A percentile compares a stretch with the other conserved stretches of the same genome.
phyloP scores from a whole-genome alignment of 78 protist genomes.

The Dictyostelium purpureum region DNA sequence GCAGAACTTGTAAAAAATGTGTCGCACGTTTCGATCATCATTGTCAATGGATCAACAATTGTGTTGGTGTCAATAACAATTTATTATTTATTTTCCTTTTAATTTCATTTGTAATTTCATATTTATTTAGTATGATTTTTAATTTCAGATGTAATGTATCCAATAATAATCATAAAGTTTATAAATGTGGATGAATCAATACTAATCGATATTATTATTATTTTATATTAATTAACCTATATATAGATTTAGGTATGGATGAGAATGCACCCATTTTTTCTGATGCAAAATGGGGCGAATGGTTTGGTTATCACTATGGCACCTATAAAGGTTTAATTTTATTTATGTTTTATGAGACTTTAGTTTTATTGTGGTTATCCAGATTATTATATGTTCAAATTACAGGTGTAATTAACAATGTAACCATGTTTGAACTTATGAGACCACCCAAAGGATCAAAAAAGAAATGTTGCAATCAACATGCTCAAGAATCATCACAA shows the following conservation, averaged over 20 bases:
- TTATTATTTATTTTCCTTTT: conserved; percentile 43
- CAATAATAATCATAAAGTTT: neutral
- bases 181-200: too few relatives aligned
- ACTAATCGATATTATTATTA: neutral
- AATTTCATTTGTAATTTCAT: neutral
- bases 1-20: conserved; percentile 80
- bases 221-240: neutral
- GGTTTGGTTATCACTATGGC: conserved; percentile 2
- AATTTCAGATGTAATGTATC: conserved; percentile 24
- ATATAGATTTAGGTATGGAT: neutral
- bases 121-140: conserved; percentile 24
- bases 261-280: conserved; percentile 5
- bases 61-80: conserved; percentile 85
- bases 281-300: neutral
- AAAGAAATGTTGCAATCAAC: neutral
- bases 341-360: neutral
- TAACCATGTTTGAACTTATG: conserved; percentile 65
- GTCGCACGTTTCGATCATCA: conserved; percentile 89
- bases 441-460: conserved; percentile 10
- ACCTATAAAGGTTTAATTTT: conserved; percentile 19
- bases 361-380: conserved; percentile 42
- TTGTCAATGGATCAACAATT: conserved; percentile 87
- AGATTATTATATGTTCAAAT: conserved; percentile 41
- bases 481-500: neutral
- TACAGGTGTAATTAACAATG: conserved; percentile 36